A percentile compares a stretch with the other conserved stretches of the same genome.
Evolutionary conservation across 2,329 filamentous ascomycete species (phyloP).

Genomic region (Fusarium solani-melongenae): DNA sequence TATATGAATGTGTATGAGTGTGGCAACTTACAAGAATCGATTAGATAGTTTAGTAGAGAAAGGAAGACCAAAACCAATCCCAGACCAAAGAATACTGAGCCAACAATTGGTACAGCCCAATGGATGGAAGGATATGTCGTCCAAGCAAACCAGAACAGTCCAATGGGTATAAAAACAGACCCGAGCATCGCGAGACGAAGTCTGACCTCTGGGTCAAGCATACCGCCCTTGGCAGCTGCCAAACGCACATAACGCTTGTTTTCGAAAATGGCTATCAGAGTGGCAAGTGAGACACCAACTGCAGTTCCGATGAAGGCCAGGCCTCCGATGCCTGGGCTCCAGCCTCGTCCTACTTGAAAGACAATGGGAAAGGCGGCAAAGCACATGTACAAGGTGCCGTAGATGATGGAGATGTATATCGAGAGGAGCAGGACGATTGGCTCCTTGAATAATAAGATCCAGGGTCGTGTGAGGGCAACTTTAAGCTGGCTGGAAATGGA

Average conservation of each 20-base stretch:
- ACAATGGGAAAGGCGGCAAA: slow-evolving; percentile 25
- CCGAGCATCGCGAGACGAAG: slow-evolving; percentile 10
- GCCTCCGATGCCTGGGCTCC: slow-evolving; percentile 17
- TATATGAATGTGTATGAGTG: too few relatives aligned
- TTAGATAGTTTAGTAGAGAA: slow-evolving; percentile 13
- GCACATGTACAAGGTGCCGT: slow-evolving; percentile 28
- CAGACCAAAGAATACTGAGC: slow-evolving; percentile 4
- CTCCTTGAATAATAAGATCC: slow-evolving; percentile 75
- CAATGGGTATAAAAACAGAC: slow-evolving; percentile 5
- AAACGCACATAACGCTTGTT: slow-evolving; percentile 3
- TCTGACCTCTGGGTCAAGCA: not conserved
- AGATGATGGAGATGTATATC: slow-evolving; percentile 71
- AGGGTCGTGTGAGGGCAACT: slow-evolving; percentile 63
- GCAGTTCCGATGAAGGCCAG: slow-evolving; percentile 8
- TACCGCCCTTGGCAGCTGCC: not conserved
- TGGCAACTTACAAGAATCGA: slow-evolving; percentile 6
- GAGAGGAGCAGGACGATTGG: slow-evolving; percentile 74
- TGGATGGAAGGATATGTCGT: not conserved
- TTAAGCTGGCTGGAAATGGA: slow-evolving; percentile 58
- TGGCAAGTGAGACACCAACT: not conserved
- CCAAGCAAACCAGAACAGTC: slow-evolving; percentile 27
- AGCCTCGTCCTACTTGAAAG: slow-evolving; percentile 16
- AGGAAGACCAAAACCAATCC: slow-evolving; percentile 21
- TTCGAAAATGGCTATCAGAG: not conserved
- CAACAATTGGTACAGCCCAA: slow-evolving; percentile 12